Evolutionary conservation across 345 rosid species (phyloP), one percentile per base, ranked within the genome.

Genomic region (Raphanus sativus): DNA sequence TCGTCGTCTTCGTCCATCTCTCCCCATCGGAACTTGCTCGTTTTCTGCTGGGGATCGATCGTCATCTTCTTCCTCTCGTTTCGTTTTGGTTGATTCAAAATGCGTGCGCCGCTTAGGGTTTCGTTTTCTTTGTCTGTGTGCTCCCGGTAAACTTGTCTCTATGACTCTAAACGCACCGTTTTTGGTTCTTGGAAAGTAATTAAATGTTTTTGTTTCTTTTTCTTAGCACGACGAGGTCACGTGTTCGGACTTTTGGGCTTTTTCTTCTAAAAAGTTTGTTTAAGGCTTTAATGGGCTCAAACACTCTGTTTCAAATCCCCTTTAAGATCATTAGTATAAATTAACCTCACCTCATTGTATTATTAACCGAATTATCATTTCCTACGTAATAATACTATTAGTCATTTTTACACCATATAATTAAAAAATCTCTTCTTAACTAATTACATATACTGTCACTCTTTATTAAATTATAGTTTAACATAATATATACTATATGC

Each of bases 1-100:
- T 87, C 88, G 81, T 84, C 97, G 8, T 83, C 90, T 9, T 88
- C 91, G 55, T 91, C 93, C 58, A 91, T 80, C 65, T 94, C 96
- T 0, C 87, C 91, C 98, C 98, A 91, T 32, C 87, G 88, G 62
- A 89, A 33, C 85, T 80, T 80, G 79, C 83, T 81, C 56, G 75
- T 64, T 69, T 73, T 67, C 73, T 76, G 81, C 81, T 65, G 75
- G 10, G 75, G 29, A 13, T 80, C 73, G 61, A 65, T 66, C 76
- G 80, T 48, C 83, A 75, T 33, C 36, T 33, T 75, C 50, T 65
- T 13, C 54, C 63, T 68, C 36, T 68, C 36, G 16, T 28, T 30
- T 61, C 32, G 60, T 38, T 9, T 32, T 38, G 8, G 45, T 12
- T 38, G 50, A 25, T 50, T 73, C 65, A 34, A 34, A 76, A 75